Base-by-base conservation (phyloP, 768 basidiomycete genomes). In the Phallus indusiatus region DNA sequence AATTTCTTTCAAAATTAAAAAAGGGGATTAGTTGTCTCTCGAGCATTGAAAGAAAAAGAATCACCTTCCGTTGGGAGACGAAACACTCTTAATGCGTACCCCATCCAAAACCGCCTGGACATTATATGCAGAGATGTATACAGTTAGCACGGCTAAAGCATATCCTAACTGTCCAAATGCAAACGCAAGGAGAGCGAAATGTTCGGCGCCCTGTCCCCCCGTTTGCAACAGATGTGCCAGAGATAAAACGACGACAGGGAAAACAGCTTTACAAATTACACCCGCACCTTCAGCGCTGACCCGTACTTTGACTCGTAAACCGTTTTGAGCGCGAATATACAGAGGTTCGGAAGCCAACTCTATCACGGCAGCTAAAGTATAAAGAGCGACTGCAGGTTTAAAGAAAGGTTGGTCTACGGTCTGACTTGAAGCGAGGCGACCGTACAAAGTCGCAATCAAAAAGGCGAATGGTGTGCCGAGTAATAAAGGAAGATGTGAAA, bases 281-380 rank as follows among this genome's bases (percentile, higher is more conserved):
- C 86, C 94, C 1, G 80, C 71, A 2, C 92, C 96, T 73, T 99
- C 95, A 2, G 93, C 90, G 47, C 81, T 79, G 0, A 97, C 87
- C 34, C 96, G 80, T 9, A 88, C 72, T 22, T 77, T 73, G 33
- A 92, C 86, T 55, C 79, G 76, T 20, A 87, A 75, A 61, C 87
- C 79, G 52, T 77, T 72, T 76, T 88, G 85, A 5, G 84, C 86
- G 84, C 73, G 70, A 64, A 90, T 88, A 68, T 90, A 86, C 73
- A 85, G 77, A 4, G 94, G 94, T 70, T 97, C 95, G 47, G 85
- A 82, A 59, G 83, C 65, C 53, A 98, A 78, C 70, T 98, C 94
- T 50, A 83, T 63, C 33, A 91, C 64, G 1, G 90, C 88, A 0
- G 92, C 83, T 1, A 83, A 20, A 14, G 84, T 83, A 70, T 98